phyloP scores from a whole-genome alignment of 805 yeast species.

The Saccharomycopsis lassenensis region DNA sequence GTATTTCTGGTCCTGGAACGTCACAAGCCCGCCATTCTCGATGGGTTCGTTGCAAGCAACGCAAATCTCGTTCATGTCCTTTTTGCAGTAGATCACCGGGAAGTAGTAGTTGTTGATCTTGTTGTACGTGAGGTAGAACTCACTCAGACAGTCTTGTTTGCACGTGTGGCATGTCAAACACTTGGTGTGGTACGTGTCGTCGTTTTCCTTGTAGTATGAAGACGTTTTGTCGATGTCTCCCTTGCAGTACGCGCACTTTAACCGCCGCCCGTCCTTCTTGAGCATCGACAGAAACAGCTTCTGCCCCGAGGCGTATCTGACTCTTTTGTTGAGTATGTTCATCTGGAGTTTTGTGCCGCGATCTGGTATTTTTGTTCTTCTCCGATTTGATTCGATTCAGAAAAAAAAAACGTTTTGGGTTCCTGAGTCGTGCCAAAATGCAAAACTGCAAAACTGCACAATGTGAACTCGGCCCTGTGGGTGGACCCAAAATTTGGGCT shows the following conservation, averaged over 20 bases:
- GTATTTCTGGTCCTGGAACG: slow-evolving; percentile 13
- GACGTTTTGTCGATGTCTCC: slow-evolving; percentile 12
- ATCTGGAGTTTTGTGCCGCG: background rate
- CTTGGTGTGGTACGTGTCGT: slow-evolving; percentile 10
- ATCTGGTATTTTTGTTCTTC: no score
- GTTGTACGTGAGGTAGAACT: slow-evolving; percentile 15
- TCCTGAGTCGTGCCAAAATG: no score
- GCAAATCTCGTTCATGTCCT: slow-evolving; percentile 15
- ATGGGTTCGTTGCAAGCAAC: slow-evolving; percentile 8
- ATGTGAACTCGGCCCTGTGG: no score
- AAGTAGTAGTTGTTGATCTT: slow-evolving; percentile 14
- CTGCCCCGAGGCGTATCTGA: slow-evolving; percentile 15
- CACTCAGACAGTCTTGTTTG: slow-evolving; percentile 12
- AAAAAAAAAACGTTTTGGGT: no score
- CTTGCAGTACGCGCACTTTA: slow-evolving; percentile 15
- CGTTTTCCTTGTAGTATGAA: slow-evolving; percentile 9
- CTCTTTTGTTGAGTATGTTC: slow-evolving; percentile 13
- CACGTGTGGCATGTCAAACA: slow-evolving; percentile 16
- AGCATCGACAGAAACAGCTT: slow-evolving; percentile 6
- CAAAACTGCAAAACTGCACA: no score
- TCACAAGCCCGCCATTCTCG: slow-evolving; percentile 13
- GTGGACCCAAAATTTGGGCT: no score
- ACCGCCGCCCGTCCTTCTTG: slow-evolving; percentile 5
- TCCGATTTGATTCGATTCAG: no score
- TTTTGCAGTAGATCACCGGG: slow-evolving; percentile 17